Percentiles rank a stretch among this genome's conserved stretches.
Evolutionary conservation across 1,284 basidiomycete genomes (phyloP).

Genomic region (Ustilago xerochloae): DNA sequence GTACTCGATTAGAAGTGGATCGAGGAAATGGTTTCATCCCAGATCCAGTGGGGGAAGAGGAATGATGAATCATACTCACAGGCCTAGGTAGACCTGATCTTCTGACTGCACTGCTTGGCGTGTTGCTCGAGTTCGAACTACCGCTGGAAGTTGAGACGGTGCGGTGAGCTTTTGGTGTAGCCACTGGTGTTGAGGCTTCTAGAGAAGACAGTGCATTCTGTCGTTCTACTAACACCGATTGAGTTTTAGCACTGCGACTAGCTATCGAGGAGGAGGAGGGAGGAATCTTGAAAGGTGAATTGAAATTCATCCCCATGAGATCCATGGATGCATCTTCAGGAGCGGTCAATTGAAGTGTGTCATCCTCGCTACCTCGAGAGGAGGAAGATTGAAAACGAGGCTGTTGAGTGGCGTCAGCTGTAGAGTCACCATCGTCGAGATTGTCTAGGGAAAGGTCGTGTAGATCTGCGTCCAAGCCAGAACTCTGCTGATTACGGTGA

Average conservation of each 20-base stretch:
- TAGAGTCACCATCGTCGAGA: conserved; percentile 23
- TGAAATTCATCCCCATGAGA: conserved; percentile 55
- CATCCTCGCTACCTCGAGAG: conserved; percentile 26
- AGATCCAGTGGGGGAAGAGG: conserved; percentile 5
- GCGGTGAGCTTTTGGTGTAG: conserved; percentile 8
- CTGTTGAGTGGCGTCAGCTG: conserved; percentile 33
- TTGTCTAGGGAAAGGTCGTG: conserved; percentile 19
- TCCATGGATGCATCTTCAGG: conserved; percentile 54
- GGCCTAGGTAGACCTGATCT: conserved; percentile 47
- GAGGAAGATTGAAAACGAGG: neutral
- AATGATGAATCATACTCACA: conserved; percentile 48
- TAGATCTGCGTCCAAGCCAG: conserved; percentile 18
- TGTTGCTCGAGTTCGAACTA: conserved; percentile 1
- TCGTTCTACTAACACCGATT: conserved; percentile 20
- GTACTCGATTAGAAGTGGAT: conserved; percentile 18
- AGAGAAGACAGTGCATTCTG: neutral
- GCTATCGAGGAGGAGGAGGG: neutral
- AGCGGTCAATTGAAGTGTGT: conserved; percentile 49
- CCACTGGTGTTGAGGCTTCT: neutral
- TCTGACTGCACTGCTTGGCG: conserved; percentile 4
- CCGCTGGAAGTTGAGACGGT: conserved; percentile 29
- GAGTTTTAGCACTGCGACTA: conserved; percentile 8
- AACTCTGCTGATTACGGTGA: neutral
- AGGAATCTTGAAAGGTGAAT: conserved; percentile 41
- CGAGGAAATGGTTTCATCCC: conserved; percentile 11